Evolutionary conservation across 1,139 yeast genomes (phyloP).

Genomic region (Candida dubliniensis): DNA sequence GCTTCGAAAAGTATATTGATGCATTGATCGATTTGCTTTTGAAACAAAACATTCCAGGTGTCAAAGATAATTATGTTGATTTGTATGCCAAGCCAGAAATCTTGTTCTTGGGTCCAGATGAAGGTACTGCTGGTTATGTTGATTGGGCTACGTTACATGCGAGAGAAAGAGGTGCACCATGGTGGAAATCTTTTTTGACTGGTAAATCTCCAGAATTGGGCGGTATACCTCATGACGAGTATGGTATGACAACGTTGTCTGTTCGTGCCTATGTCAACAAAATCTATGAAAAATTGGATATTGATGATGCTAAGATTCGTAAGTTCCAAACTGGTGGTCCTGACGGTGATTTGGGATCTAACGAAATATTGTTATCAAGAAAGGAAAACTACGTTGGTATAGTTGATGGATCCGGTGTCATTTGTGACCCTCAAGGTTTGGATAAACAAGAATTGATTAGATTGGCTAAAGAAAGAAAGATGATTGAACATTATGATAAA

Average conservation of each 20-base stretch:
- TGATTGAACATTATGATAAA: conserved; percentile 69
- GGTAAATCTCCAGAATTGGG: conserved; percentile 92
- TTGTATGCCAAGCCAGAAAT: conserved; percentile 83
- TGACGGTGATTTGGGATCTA: conserved; percentile 96
- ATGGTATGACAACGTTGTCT: conserved; percentile 96
- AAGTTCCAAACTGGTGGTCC: conserved; percentile 99
- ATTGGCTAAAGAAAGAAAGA: conserved; percentile 76
- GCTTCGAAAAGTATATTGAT: conserved; percentile 92
- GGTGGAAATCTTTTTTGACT: conserved; percentile 99
- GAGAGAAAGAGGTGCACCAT: conserved; percentile 87
- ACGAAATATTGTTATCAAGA: conserved; percentile 83
- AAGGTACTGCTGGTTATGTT: conserved; percentile 92
- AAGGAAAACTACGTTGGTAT: conserved; percentile 83
- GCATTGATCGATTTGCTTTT: conserved; percentile 83
- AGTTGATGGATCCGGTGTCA: conserved; percentile 94
- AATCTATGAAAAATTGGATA: conserved; percentile 72
- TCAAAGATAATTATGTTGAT: conserved; percentile 85
- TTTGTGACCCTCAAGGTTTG: conserved; percentile 88
- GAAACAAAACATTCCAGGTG: conserved; percentile 69
- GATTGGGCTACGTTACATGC: conserved; percentile 99
- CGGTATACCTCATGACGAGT: conserved; percentile 97
- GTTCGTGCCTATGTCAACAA: conserved; percentile 92
- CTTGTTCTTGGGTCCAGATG: conserved; percentile 96
- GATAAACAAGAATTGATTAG: conserved; percentile 75
- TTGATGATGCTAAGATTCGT: conserved; percentile 58